phyloP scores from a whole-genome alignment of 2,329 filamentous ascomycete genomes.

The Rhynchosporium graminicola region DNA sequence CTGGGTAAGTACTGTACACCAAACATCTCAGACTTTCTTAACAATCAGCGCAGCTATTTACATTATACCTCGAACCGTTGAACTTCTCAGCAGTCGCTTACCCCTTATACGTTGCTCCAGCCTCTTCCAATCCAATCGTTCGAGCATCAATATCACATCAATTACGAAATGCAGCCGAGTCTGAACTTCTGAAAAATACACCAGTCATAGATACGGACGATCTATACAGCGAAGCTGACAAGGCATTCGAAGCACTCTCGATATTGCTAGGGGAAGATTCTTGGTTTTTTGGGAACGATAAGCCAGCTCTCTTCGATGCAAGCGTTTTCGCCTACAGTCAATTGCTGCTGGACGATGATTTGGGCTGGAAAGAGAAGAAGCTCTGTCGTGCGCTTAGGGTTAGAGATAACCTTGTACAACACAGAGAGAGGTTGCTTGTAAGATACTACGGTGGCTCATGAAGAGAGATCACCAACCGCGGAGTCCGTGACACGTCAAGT shows the following conservation, averaged over 20 bases:
- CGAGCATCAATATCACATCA: constrained; percentile 62
- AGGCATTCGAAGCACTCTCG: constrained; percentile 64
- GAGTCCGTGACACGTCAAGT: not conserved
- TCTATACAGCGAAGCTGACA: constrained; percentile 60
- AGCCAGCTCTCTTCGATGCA: constrained; percentile 80
- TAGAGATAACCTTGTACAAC: constrained; percentile 63
- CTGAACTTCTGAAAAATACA: constrained; percentile 68
- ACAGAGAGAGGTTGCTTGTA: constrained; percentile 59
- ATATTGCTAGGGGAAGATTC: constrained; percentile 55
- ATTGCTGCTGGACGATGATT: constrained; percentile 65
- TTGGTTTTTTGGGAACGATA: constrained; percentile 58
- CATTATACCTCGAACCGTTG: constrained; percentile 71
- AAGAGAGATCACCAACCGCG: constrained; percentile 1
- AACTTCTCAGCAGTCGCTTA: constrained; percentile 68
- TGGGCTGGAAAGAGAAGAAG: constrained; percentile 61
- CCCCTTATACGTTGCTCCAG: constrained; percentile 71
- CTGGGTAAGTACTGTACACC: constrained; percentile 60
- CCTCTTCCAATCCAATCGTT: constrained; percentile 61
- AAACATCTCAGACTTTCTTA: not conserved
- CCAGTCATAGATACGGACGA: constrained; percentile 57
- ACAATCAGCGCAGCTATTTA: constrained; percentile 60
- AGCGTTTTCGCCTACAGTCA: constrained; percentile 88
- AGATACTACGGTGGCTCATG: constrained; percentile 37
- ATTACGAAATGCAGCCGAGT: constrained; percentile 70
- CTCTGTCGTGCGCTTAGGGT: constrained; percentile 58